Evolutionary conservation across 2,329 filamentous ascomycete species (phyloP), one percentile per base, ranked within the genome.

Genomic region (Ceratocystiopsis sp.): DNA sequence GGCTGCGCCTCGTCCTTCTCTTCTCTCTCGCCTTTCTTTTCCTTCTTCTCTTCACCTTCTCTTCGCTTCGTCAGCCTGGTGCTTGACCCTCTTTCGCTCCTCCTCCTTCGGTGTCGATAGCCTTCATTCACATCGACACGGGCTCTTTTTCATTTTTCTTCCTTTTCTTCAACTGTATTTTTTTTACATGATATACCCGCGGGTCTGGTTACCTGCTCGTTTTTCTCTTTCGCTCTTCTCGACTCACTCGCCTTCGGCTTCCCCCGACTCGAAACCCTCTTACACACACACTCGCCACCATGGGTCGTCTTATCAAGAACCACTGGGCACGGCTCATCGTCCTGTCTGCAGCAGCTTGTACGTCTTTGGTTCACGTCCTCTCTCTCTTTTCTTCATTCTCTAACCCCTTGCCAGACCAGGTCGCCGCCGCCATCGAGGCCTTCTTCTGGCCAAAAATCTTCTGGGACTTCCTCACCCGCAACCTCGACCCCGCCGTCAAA

Each of bases 371-470:
- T n/a, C n/a, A n/a, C n/a, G n/a, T 12, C 18, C 8, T 11, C 17
- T n/a, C 34, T 16, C 16, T 36, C 3, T 25, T 12, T 18, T 19
- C 32, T 19, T 36, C 8, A 12, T 21, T 21, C 45, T 21, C 43
- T 47, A 41, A 46, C 43, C 36, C 19, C n/a, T 17, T n/a, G 38
- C 35, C 55, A 94, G 86, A 94, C 61, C 91, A 98, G 73, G 62
- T 95, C 49, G 77, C 69, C 47, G 86, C 86, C 47, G 79, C 81
- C 15, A 65, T 98, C 45, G 75, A 93, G 64, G 79, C 75, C 56
- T 94, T 91, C 71, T 89, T 98, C 73, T 98, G 87, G 86, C 91
- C 91, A 51, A 98, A 98, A 62, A 80, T 98, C 57, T 93, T 98
- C 65, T 98, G 84, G 81, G 91, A 98, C 63, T 94, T 94, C 60